Conservation (phyloP, 129 eudicot genomes). For the Lonicera japonica region DNA sequence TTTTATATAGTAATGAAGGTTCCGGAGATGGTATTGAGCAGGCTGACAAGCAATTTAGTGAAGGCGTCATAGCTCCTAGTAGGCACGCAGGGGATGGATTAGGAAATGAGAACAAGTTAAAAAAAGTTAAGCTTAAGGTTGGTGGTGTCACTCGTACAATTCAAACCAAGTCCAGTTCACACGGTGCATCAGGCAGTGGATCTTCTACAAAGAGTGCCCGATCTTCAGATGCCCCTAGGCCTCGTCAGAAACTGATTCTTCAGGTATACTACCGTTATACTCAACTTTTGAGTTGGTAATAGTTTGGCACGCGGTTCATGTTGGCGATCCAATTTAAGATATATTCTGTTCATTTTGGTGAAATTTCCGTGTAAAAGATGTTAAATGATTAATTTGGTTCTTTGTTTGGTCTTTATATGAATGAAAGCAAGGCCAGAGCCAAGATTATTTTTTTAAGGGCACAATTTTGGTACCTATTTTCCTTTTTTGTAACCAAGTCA, state of each 20-base stretch:
- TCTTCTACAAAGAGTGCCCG: slow-evolving; percentile 33
- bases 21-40: slow-evolving; percentile 26
- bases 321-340: not conserved
- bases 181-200: slow-evolving; percentile 29
- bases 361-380: not conserved
- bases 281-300: not conserved
- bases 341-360: not conserved
- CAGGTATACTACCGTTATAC: slow-evolving; percentile 37
- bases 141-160: slow-evolving; percentile 81
- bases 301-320: too few species aligned
- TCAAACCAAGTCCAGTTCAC: slow-evolving; percentile 55
- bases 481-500: too few species aligned
- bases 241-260: slow-evolving; percentile 37
- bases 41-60: slow-evolving; percentile 17
- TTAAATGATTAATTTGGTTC: not conserved
- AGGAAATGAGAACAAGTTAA: slow-evolving; percentile 54
- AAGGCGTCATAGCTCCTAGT: slow-evolving; percentile 5
- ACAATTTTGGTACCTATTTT: too few species aligned
- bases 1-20: slow-evolving; percentile 32
- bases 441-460: too few species aligned
- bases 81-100: slow-evolving; percentile 22
- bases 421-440: too few species aligned
- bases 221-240: slow-evolving; percentile 40
- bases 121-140: slow-evolving; percentile 81
- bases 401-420: not conserved